Evolutionary conservation across 305 asterid genomes (phyloP).

Genomic region (Fraxinus latifolia): DNA sequence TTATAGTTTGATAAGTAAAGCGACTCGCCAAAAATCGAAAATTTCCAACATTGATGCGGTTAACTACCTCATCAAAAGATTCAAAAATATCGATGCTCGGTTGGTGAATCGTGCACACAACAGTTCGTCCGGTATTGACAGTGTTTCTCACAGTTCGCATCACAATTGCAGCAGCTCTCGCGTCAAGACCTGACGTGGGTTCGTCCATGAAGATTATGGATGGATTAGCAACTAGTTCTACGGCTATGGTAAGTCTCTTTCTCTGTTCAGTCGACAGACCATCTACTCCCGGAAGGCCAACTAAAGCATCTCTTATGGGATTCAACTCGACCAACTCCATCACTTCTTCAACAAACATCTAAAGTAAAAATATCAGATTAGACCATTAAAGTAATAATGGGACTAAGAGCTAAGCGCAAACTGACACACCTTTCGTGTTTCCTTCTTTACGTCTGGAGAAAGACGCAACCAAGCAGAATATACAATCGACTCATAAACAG

Average conservation of each 20-base stretch:
- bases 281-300: conserved; percentile 49
- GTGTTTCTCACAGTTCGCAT: conserved; percentile 54
- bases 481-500: conserved; percentile 44
- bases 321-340: conserved; percentile 49
- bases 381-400: neutral
- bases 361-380: neutral
- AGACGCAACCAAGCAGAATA: conserved; percentile 59
- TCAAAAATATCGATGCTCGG: conserved; percentile 63
- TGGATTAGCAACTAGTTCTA: conserved; percentile 51
- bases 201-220: conserved; percentile 61
- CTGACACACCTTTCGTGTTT: conserved; percentile 21
- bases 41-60: neutral
- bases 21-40: neutral
- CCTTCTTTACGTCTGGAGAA: conserved; percentile 26
- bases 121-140: conserved; percentile 50
- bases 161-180: conserved; percentile 63
- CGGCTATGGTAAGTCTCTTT: conserved; percentile 55
- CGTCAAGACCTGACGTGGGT: conserved; percentile 57
- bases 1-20: neutral
- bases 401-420: neutral
- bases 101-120: conserved; percentile 62
- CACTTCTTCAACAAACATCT: conserved; percentile 55
- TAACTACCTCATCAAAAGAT: conserved; percentile 51
- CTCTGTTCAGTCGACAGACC: conserved; percentile 57
- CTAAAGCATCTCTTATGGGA: conserved; percentile 33